Base-by-base conservation (phyloP, 495 filamentous ascomycete genomes). In the Penicillium ucsense region DNA sequence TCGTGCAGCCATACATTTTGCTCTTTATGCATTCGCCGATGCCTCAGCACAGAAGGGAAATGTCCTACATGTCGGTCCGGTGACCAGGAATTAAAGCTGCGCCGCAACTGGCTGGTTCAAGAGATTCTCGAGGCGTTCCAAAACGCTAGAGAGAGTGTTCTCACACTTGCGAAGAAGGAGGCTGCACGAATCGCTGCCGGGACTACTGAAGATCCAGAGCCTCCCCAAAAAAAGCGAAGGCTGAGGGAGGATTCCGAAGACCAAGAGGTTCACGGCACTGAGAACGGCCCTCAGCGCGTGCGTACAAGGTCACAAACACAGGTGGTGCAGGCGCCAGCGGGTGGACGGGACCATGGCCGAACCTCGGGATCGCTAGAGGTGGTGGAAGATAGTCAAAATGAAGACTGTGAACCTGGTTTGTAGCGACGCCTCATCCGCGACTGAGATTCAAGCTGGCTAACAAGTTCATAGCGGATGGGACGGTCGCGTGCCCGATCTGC, bases 1-100 rank as follows among this genome's bases (percentile, higher is more conserved):
- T 84, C 84, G 0, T 99, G 92, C 73, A 85, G 80, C 37, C 92
- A 99, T 63, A 96, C 92, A 0, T 99, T 99, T 61, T 99, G 92
- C 74, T 95, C 89, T 10, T 64, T 91, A 31, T 99, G 92, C 64
- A 96, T 98, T 50, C 86, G 92, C 10, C 73, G 89, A 45, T 86
- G 83, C 50, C 72, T 99, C 3, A 80, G 82, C 5, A 72, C 76
- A 2, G 90, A 95, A 51, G 83, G 86, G 7, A 86, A 84, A 61
- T 99, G 92, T 58, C 94, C 92, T 0, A 68, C 84, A 0, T 99
- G 92, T 63, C 81, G 90, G 42, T 67, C 75, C 3, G 56, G 67
- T 5, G 86, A 91, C 50, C 87, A 95, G 57, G 88, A 90, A 60
- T 73, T 85, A 47, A 91, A 87, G 54, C 58, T 99, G 52, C 74